Evolutionary conservation across 306 rosid genomes (phyloP).

Genomic region (Quercus cerris): DNA sequence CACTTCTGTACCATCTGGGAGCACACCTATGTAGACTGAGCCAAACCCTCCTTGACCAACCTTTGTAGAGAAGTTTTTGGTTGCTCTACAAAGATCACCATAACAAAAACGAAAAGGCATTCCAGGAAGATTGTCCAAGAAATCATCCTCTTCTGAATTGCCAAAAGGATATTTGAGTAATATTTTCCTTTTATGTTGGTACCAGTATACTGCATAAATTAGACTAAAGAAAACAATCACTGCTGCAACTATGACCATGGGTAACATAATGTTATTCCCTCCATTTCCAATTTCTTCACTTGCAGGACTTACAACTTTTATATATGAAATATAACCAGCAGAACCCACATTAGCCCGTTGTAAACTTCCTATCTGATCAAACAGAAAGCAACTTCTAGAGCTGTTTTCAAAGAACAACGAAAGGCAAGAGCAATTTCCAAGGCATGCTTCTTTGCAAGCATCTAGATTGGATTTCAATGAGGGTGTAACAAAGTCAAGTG

Average conservation of each 20-base stretch:
- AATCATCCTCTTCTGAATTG: constrained; percentile 29
- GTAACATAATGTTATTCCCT: constrained; percentile 11
- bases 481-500: constrained; percentile 27
- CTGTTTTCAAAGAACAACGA: constrained; percentile 31
- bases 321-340: constrained; percentile 25
- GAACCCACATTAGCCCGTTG: constrained; percentile 12
- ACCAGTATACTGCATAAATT: constrained; percentile 14
- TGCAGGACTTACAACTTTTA: constrained; percentile 4
- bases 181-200: constrained; percentile 20
- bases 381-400: constrained; percentile 29
- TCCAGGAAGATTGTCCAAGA: constrained; percentile 33
- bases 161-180: constrained; percentile 13
- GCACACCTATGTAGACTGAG: constrained; percentile 35
- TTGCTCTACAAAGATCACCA: constrained; percentile 29
- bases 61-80: constrained; percentile 32
- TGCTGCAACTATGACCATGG: constrained; percentile 21
- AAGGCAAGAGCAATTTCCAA: constrained; percentile 30
- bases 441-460: constrained; percentile 35
- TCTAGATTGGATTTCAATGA: constrained; percentile 10
- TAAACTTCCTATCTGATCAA: constrained; percentile 36
- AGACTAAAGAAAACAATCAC: constrained; percentile 1
- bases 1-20: constrained; percentile 31
- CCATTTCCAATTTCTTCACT: not conserved
- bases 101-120: constrained; percentile 33
- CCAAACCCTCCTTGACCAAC: constrained; percentile 47